Evolutionary conservation across 2,329 filamentous ascomycete species (phyloP).

Genomic region (Colletotrichum brevisporum): DNA sequence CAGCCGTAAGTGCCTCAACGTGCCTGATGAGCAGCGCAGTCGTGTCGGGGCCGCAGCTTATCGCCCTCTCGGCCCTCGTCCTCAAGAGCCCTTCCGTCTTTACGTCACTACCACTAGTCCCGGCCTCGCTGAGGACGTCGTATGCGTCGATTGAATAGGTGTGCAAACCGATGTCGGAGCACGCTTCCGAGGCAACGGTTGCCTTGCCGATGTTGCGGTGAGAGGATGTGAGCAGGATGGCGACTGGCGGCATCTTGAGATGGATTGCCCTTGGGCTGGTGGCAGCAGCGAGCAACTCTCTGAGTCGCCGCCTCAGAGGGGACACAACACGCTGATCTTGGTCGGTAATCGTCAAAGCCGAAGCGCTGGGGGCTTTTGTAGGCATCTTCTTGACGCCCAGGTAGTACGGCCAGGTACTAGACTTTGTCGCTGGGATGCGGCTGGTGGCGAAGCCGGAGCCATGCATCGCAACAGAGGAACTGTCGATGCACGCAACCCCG

Average conservation of each 20-base stretch:
- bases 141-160: slow-evolving; percentile 91
- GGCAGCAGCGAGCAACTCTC: slow-evolving; percentile 88
- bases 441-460: slow-evolving; percentile 91
- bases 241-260: slow-evolving; percentile 87
- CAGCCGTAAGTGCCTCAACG: slow-evolving; percentile 90
- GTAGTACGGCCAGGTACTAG: slow-evolving; percentile 91
- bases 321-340: slow-evolving; percentile 66
- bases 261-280: slow-evolving; percentile 90
- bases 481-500: slow-evolving; percentile 87
- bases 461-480: slow-evolving; percentile 87
- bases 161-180: slow-evolving; percentile 90
- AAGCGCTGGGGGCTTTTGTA: slow-evolving; percentile 57
- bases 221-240: slow-evolving; percentile 89
- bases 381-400: slow-evolving; percentile 81
- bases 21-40: slow-evolving; percentile 91
- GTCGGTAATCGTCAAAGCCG: slow-evolving; percentile 59
- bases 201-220: slow-evolving; percentile 95
- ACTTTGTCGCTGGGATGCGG: slow-evolving; percentile 81
- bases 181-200: slow-evolving; percentile 82
- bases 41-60: slow-evolving; percentile 87
- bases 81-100: slow-evolving; percentile 95
- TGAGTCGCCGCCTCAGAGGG: slow-evolving; percentile 77
- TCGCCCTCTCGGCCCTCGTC: slow-evolving; percentile 87
- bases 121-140: slow-evolving; percentile 93
- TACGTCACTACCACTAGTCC: slow-evolving; percentile 87